Evolutionary conservation across 805 yeast species (phyloP).

Genomic region (Saccharomycopsis capsularis): DNA sequence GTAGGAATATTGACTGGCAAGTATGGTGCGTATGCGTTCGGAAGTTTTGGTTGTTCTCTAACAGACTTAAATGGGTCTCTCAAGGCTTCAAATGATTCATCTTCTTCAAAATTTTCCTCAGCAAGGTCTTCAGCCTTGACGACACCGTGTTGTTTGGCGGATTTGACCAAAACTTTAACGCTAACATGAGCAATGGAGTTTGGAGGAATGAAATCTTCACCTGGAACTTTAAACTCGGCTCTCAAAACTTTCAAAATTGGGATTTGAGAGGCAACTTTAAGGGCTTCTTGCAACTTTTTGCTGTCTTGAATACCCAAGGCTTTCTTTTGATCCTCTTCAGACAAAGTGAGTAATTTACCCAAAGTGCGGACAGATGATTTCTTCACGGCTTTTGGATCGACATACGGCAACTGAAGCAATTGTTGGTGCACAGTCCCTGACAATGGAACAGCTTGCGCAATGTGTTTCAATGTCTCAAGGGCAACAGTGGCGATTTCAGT

Average conservation of each 20-base stretch:
- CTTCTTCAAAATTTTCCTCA: constrained; percentile 36
- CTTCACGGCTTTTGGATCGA: constrained; percentile 41
- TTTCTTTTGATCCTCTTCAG: constrained; percentile 47
- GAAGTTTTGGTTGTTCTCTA: constrained; percentile 61
- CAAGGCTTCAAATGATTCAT: constrained; percentile 56
- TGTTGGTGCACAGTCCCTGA: constrained; percentile 46
- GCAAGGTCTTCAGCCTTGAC: constrained; percentile 31
- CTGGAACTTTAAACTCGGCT: constrained; percentile 79
- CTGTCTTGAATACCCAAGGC: constrained; percentile 49
- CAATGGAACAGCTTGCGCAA: constrained; percentile 67
- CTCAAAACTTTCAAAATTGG: constrained; percentile 64
- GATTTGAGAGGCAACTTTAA: constrained; percentile 52
- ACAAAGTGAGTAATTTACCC: constrained; percentile 60
- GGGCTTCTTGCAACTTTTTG: constrained; percentile 39
- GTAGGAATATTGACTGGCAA: constrained; percentile 52
- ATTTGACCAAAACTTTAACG: constrained; percentile 66
- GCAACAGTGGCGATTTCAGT: constrained; percentile 55
- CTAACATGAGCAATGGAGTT: constrained; percentile 68
- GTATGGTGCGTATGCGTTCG: constrained; percentile 62
- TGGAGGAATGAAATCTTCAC: constrained; percentile 69
- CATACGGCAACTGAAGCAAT: constrained; percentile 75
- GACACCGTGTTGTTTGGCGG: constrained; percentile 60
- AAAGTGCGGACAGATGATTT: constrained; percentile 46
- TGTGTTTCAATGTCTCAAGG: constrained; percentile 58
- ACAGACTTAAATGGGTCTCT: constrained; percentile 66